phyloP scores from a whole-genome alignment of 768 basidiomycete species.

The Boletus rubropictus region DNA sequence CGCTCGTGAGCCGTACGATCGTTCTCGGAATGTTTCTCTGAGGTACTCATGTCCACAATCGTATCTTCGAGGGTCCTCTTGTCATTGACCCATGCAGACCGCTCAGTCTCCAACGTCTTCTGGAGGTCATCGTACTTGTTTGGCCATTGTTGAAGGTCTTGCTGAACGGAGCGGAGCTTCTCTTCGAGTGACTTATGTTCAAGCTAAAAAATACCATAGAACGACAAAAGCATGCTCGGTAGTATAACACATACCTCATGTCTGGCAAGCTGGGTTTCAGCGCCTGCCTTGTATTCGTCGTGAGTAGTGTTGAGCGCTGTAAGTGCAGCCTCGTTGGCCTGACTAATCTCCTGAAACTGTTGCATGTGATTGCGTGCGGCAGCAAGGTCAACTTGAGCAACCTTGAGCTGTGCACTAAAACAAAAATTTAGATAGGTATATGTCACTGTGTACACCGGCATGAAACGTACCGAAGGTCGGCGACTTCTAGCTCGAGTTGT shows the following conservation, averaged over 20 bases:
- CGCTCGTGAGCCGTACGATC: conserved; percentile 59
- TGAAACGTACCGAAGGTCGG: conserved; percentile 64
- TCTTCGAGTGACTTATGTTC: conserved; percentile 60
- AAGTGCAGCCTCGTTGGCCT: conserved; percentile 75
- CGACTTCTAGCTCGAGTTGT: conserved; percentile 78
- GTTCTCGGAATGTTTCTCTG: conserved; percentile 61
- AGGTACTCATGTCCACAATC: conserved; percentile 73
- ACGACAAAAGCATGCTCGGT: neutral
- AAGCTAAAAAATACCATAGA: conserved; percentile 38
- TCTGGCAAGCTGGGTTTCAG: conserved; percentile 60
- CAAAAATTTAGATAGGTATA: neutral
- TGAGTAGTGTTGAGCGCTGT: conserved; percentile 62
- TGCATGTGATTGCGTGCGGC: conserved; percentile 66
- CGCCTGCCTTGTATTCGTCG: conserved; percentile 73
- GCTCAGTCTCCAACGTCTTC: conserved; percentile 62
- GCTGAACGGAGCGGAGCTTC: conserved; percentile 47
- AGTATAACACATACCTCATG: conserved; percentile 49
- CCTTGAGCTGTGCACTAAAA: conserved; percentile 64
- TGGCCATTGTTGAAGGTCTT: conserved; percentile 47
- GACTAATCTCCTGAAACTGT: conserved; percentile 83
- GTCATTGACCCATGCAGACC: conserved; percentile 65
- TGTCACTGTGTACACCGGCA: neutral
- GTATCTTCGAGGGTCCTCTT: conserved; percentile 79
- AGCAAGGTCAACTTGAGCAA: conserved; percentile 71
- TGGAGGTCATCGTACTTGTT: conserved; percentile 54